Base-by-base conservation (phyloP, 2,329 filamentous ascomycete genomes). In the Monilinia fructigena region DNA sequence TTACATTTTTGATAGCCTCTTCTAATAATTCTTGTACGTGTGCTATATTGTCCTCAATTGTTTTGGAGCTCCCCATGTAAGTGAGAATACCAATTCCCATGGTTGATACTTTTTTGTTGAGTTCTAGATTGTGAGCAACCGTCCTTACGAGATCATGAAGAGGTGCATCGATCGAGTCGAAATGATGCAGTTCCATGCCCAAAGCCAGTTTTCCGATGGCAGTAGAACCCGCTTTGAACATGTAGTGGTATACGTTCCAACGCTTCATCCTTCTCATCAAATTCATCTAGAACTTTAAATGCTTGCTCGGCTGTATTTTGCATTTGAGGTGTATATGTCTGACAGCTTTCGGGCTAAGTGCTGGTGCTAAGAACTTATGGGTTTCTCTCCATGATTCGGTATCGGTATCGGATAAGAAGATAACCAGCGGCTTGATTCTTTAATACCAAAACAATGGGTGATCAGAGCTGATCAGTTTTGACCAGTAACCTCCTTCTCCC, bases 181-280 rank as follows among this genome's bases (percentile, higher is more conserved):
- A 82, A 63, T 83, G 81, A 11, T 79, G 67, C 61, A 82, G 77
- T 35, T 83, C 80, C 66, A 79, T 68, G 0, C 79, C 79, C 1
- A 83, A 75, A 0, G 76, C 78, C 16, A 83, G 68, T 68, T 82
- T 80, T 28, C 80, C 79, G 7, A 82, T 76, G 0, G 78, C 76
- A 55, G 79, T 77, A 0, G 80, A 80, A 0, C 75, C 79, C 0
- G 82, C 75, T 70, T 83, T 82, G 23, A 82, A 67, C 80, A 82
- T 83, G 66, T 81, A 82, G 54, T 79, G 78, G 61, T 82, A 83
- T 1, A 80, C 80, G 67, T 83, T 83, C 80, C 79, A 1, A 80
- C n/a, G 73, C 16, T 74, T 78, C 70, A 74, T 56, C 47, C 45
- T 55, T 28, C 12, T 63, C 53, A 35, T 72, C 71, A 3, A 72